These are phyloP conservation scores for Beta corolliflora DNA, from an alignment of 179 eudicot genomes.

Conservation along the genomic window DNA sequence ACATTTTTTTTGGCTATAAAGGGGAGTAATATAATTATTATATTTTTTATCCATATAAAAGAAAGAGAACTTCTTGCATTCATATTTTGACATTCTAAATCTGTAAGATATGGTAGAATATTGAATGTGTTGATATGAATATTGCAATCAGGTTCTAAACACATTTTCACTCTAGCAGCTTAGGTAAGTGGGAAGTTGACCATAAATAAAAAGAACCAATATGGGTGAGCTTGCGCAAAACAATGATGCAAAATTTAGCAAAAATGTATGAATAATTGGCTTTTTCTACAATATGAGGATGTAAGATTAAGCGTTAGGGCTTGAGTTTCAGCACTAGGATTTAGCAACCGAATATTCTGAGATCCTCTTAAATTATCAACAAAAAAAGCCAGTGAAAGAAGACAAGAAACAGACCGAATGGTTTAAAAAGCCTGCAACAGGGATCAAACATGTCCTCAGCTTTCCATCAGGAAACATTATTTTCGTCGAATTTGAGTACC, in stretches of 20 bases:
- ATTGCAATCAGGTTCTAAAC: too few relatives aligned
- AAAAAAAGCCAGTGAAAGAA: slow-evolving; percentile 1
- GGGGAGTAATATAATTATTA: not conserved
- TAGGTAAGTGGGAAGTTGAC: not conserved
- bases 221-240: not conserved
- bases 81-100: not conserved
- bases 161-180: too few relatives aligned
- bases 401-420: slow-evolving; percentile 66
- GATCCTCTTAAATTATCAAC: not conserved
- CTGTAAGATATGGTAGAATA: not conserved
- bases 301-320: not conserved
- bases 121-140: not conserved
- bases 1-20: not conserved
- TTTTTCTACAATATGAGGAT: not conserved
- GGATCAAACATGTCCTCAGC: slow-evolving; percentile 78
- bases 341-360: not conserved
- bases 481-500: slow-evolving; percentile 98
- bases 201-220: not conserved
- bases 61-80: not conserved
- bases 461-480: slow-evolving; percentile 77
- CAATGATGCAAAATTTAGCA: not conserved
- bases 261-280: not conserved
- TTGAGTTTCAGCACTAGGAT: not conserved
- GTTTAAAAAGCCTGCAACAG: slow-evolving; percentile 92
- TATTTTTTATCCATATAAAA: not conserved